Evolutionary conservation across 1,284 basidiomycete genomes (phyloP).

Genomic region (Moniliella sp.): DNA sequence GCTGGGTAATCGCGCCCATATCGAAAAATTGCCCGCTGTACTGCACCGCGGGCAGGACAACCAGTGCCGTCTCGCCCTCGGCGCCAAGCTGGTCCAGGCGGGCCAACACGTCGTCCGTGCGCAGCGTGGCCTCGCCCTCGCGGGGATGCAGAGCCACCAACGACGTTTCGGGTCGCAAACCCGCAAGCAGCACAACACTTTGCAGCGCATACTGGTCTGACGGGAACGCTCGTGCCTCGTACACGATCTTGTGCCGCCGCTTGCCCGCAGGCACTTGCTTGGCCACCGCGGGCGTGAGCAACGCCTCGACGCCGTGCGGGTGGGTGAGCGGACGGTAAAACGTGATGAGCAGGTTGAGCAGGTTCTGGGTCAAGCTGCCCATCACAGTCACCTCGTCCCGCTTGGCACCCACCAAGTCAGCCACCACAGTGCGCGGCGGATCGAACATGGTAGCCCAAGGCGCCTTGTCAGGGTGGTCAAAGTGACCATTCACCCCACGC

Average conservation of each 20-base stretch:
- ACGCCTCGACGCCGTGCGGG: conserved; percentile 6
- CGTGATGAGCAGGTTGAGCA: conserved; percentile 76
- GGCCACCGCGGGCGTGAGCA: conserved; percentile 1
- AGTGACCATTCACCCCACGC: conserved; percentile 70
- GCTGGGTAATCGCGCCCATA: conserved; percentile 57
- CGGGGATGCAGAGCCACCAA: conserved; percentile 62
- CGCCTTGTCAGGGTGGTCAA: conserved; percentile 58
- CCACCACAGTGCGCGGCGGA: conserved; percentile 51
- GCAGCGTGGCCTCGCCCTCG: conserved; percentile 60
- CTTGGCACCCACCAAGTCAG: conserved; percentile 65
- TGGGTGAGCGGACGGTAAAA: conserved; percentile 57
- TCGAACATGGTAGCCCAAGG: conserved; percentile 67
- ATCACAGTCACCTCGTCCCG: conserved; percentile 77
- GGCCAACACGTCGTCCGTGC: conserved; percentile 68
- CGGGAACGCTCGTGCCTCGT: conserved; percentile 80
- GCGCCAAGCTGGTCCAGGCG: conserved; percentile 40
- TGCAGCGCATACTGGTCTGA: conserved; percentile 90
- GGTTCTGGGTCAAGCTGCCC: conserved; percentile 75
- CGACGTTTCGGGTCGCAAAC: conserved; percentile 51
- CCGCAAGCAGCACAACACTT: conserved; percentile 61
- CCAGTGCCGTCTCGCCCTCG: conserved; percentile 19
- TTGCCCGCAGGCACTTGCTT: conserved; percentile 3
- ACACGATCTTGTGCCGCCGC: conserved; percentile 65
- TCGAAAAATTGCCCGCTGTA: conserved; percentile 93
- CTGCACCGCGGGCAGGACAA: conserved; percentile 39